Evolutionary conservation across 1,284 basidiomycete species (phyloP), one percentile per base, ranked within the genome.

Genomic region (Erythrobasidium hasegawianum): DNA sequence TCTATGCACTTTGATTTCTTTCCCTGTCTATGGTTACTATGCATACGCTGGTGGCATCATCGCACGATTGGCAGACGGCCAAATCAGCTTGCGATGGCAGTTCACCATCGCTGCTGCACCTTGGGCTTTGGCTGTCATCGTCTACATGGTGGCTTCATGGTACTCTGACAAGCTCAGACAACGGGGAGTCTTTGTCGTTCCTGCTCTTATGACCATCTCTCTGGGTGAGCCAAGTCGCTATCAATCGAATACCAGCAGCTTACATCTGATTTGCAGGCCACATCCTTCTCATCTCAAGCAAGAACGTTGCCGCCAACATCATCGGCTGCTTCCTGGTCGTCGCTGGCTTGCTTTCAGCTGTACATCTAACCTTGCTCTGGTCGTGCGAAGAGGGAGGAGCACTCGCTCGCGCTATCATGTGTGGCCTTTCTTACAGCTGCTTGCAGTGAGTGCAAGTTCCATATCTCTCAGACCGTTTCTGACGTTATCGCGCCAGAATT

Each of bases 11-110:
- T 33, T 33, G 5, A 9, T 27, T 16, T 53, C 26, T 16, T 20
- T 53, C 50, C 50, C 50, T 29, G 4, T 53, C 50, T 53, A 53
- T 20, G 18, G 50, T 8, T 53, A 24, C 26, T 53, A 53, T 20
- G 4, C 7, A 7, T 20, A 53, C 50, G n/a, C 50, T n/a, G 26
- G 18, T 20, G 26, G 18, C 9, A 9, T 53, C 7, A 29, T 29
- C 16, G 26, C 50, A n/a, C 3, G 50, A 16, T 16, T 53, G 9
- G 22, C 18, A 5, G 20, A 20, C 18, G 50, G 50, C 20, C 18
- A 27, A 7, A 20, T 53, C 20, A 53, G 50, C 50, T 7, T 53
- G 18, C 7, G 50, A 22, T 27, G 16, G 22, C 50, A 53, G 20
- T 26, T 53, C 50, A 53, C 50, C 20, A 16, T 53, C 26, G 50